Evolutionary conservation across 169 alveolate genomes (phyloP).

Genomic region (Cryptosporidium meleagridis): DNA sequence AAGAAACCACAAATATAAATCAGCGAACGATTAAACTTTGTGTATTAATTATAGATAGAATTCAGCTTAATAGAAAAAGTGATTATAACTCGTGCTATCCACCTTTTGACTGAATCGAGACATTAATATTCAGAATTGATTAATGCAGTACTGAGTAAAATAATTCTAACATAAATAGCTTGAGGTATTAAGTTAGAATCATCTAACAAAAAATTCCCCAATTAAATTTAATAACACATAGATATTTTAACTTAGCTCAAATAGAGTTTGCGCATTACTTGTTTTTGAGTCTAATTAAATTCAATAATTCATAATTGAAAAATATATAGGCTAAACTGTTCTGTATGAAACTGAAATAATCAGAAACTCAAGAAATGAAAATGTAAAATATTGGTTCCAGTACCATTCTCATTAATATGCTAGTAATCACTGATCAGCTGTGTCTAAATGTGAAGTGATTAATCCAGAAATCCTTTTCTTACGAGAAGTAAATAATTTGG

Average conservation of each 20-base stretch:
- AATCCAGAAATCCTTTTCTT: conserved; percentile 6
- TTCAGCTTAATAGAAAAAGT: too few species aligned
- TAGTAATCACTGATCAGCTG: neutral
- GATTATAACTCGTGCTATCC: neutral
- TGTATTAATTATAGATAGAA: too few species aligned
- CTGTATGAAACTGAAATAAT: too few species aligned
- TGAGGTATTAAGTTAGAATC: neutral
- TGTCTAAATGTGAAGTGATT: neutral
- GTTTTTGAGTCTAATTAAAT: neutral
- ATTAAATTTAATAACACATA: too few species aligned
- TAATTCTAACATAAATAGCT: too few species aligned
- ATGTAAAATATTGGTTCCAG: neutral
- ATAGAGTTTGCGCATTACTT: neutral
- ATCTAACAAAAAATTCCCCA: neutral
- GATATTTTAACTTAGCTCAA: neutral
- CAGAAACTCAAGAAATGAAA: neutral
- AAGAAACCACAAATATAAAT: neutral
- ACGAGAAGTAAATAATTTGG: neutral
- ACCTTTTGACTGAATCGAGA: neutral
- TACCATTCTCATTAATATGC: neutral
- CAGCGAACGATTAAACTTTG: too few species aligned
- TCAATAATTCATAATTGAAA: too few species aligned
- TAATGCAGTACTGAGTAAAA: neutral
- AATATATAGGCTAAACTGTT: neutral
- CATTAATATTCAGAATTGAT: neutral